A percentile compares a stretch with the other conserved stretches of the same genome.
Evolutionary conservation across 2,329 filamentous ascomycete species (phyloP).

Genomic region (Pyrenophora graminea): DNA sequence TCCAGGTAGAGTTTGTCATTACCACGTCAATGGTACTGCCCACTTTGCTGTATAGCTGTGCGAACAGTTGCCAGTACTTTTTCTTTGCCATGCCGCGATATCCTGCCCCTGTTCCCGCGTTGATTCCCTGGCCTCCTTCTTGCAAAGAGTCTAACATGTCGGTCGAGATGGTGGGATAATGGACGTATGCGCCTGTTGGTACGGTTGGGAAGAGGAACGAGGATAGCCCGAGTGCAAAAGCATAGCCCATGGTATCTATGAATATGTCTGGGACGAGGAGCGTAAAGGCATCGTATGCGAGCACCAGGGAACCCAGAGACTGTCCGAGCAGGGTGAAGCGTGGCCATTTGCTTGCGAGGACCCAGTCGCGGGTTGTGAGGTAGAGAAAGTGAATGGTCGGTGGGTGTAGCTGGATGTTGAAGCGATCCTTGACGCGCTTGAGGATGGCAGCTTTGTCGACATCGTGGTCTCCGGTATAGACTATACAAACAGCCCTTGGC

Average conservation of each 20-base stretch:
- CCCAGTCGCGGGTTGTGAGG: constrained; percentile 82
- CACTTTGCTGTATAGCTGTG: constrained; percentile 77
- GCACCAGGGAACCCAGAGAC: constrained; percentile 81
- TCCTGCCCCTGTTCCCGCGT: constrained; percentile 80
- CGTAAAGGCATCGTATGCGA: constrained; percentile 92
- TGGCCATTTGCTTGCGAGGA: constrained; percentile 85
- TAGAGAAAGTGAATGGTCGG: constrained; percentile 88
- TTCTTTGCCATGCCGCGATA: constrained; percentile 72
- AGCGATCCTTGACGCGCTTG: constrained; percentile 74
- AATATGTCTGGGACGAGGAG: constrained; percentile 91
- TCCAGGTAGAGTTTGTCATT: constrained; percentile 98
- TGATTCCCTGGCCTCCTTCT: constrained; percentile 67
- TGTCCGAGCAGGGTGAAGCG: constrained; percentile 94
- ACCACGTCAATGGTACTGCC: constrained; percentile 87
- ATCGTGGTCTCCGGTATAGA: constrained; percentile 95
- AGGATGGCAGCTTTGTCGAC: constrained; percentile 80
- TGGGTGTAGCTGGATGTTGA: constrained; percentile 87
- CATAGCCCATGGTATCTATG: constrained; percentile 97
- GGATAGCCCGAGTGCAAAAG: constrained; percentile 81
- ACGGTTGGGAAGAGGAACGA: constrained; percentile 80
- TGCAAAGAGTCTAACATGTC: constrained; percentile 87
- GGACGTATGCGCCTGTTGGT: constrained; percentile 90
- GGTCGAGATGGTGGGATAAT: constrained; percentile 97
- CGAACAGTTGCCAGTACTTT: constrained; percentile 85
- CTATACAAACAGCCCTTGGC: constrained; percentile 84